A percentile compares a stretch with the other conserved stretches of the same genome.
Evolutionary conservation across 306 rosid genomes (phyloP).

Genomic region (Coriaria nepalensis): DNA sequence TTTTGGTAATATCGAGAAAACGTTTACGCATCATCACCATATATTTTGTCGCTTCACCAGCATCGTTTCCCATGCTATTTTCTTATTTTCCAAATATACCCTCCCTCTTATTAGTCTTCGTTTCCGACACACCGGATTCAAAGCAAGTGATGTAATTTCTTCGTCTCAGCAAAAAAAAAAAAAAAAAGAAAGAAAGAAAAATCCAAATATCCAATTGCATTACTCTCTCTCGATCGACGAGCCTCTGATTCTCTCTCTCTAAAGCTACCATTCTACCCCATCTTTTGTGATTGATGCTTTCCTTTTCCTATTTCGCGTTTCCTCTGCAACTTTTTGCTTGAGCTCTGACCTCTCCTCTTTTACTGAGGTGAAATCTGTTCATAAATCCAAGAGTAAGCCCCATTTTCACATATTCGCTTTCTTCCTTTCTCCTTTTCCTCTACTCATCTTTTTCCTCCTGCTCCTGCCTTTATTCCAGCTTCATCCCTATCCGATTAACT

Average conservation of each 20-base stretch:
- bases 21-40: no score
- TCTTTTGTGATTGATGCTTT: conserved; percentile 23
- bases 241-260: conserved; percentile 9
- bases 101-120: neutral
- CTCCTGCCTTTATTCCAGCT: conserved; percentile 19
- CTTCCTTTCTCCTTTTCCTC: neutral
- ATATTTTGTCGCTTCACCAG: no score
- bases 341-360: conserved; percentile 13
- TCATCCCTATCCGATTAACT: neutral
- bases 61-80: neutral
- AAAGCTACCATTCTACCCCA: conserved; percentile 23
- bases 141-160: neutral
- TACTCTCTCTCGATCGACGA: conserved; percentile 2
- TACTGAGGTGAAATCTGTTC: conserved; percentile 14
- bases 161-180: neutral
- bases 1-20: no score
- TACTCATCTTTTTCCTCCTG: conserved; percentile 25
- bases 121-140: neutral
- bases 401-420: neutral
- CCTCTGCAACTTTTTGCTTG: conserved; percentile 19
- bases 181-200: no score
- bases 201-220: neutral
- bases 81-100: conserved; percentile 10
- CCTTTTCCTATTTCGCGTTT: conserved; percentile 16
- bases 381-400: conserved; percentile 7